Percentiles rank a stretch among this genome's conserved stretches.
Conservation (phyloP, 441 rosid genomes). For the Mallotus japonicus region DNA sequence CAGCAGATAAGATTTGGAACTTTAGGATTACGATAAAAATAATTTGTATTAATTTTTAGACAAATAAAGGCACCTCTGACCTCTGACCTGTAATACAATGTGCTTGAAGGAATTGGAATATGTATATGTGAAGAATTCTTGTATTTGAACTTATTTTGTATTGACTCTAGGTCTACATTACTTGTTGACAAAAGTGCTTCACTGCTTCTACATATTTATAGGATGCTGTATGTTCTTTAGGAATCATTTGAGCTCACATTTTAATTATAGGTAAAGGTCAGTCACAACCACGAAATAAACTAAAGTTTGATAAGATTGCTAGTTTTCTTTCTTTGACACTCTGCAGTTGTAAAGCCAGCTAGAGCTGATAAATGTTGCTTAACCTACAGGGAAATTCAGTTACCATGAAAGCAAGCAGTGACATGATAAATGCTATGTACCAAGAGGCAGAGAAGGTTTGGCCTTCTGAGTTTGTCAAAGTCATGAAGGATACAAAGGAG, state of each 20-base stretch:
- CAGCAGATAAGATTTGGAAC: not conserved
- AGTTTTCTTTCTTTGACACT: not conserved
- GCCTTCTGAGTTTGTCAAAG: conserved; percentile 53
- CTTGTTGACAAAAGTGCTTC: not conserved
- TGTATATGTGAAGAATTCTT: not conserved
- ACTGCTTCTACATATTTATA: not conserved
- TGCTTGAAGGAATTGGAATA: not conserved
- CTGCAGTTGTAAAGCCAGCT: not conserved
- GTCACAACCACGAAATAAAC: not conserved
- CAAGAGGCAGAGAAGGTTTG: conserved; percentile 58
- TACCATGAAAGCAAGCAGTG: conserved; percentile 53
- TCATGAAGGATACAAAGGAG: conserved; percentile 60
- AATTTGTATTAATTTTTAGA: too few relatives aligned
- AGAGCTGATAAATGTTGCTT: not conserved
- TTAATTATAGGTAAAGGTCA: not conserved
- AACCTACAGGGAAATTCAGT: conserved; percentile 58
- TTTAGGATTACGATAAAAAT: too few relatives aligned
- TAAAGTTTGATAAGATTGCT: not conserved
- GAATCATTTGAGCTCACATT: not conserved
- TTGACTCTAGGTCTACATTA: not conserved
- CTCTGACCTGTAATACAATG: not conserved
- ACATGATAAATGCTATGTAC: conserved; percentile 50
- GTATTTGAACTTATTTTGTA: not conserved
- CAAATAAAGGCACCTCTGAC: not conserved
- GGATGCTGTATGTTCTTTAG: not conserved